Conservation (phyloP, 202 grass and related monocot genomes). For the Musa balbisiana region DNA sequence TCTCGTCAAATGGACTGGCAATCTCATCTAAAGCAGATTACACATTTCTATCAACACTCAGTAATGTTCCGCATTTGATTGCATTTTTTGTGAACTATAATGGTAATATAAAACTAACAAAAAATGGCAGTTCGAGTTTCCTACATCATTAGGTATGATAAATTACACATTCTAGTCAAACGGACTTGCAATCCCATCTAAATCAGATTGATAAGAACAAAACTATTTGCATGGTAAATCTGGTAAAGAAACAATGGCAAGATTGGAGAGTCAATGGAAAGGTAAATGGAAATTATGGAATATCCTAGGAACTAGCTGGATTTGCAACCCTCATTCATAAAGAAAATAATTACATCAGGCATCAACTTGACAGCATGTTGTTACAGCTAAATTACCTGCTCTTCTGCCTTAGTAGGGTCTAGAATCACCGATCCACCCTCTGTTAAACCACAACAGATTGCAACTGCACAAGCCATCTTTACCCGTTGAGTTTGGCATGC, state of each 20-base stretch:
- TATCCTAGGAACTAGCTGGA: not conserved
- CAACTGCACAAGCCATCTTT: conserved; percentile 46
- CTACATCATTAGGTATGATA: not conserved
- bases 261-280: not conserved
- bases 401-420: conserved; percentile 70
- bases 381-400: conserved; percentile 42
- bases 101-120: not conserved
- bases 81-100: not conserved
- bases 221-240: not conserved
- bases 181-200: not conserved
- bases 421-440: conserved; percentile 53
- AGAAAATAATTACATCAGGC: not conserved
- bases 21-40: no score
- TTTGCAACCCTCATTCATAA: not conserved
- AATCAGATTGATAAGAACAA: not conserved
- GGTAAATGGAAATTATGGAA: not conserved
- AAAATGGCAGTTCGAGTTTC: not conserved
- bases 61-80: not conserved
- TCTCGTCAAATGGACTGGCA: not conserved
- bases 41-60: not conserved
- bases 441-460: conserved; percentile 72
- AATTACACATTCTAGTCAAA: not conserved
- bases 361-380: not conserved
- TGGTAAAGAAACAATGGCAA: not conserved
- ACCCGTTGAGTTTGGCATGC: conserved; percentile 25